phyloP scores from a whole-genome alignment of 306 rosid species.

The Vigna mungo region DNA sequence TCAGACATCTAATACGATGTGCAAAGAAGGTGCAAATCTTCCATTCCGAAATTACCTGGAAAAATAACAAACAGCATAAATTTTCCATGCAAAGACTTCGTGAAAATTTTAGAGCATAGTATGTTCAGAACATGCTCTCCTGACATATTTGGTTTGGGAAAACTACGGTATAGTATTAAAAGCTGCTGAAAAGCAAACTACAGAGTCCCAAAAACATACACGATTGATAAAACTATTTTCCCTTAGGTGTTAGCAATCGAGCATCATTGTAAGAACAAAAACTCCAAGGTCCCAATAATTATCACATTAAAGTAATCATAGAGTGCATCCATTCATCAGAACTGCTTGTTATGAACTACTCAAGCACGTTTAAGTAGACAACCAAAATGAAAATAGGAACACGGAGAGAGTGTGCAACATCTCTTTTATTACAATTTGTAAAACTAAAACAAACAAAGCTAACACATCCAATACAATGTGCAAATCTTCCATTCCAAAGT shows the following conservation, averaged over 20 bases:
- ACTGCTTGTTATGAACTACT: slow-evolving; percentile 23
- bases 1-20: slow-evolving; percentile 17
- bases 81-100: not conserved
- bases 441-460: slow-evolving; percentile 41
- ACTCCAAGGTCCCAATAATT: not conserved
- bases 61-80: slow-evolving; percentile 14
- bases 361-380: slow-evolving; percentile 23
- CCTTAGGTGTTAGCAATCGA: not conserved
- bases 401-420: slow-evolving; percentile 35
- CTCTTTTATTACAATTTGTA: slow-evolving; percentile 54
- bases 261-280: not conserved
- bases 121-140: not conserved
- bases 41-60: slow-evolving; percentile 63
- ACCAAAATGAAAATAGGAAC: slow-evolving; percentile 30
- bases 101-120: not conserved
- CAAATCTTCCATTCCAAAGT: slow-evolving; percentile 48
- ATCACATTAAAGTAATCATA: slow-evolving; percentile 3
- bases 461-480: slow-evolving; percentile 26
- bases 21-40: slow-evolving; percentile 39
- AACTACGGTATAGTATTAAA: not conserved
- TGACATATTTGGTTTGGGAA: not conserved
- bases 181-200: not conserved
- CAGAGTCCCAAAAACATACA: not conserved
- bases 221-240: not conserved
- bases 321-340: slow-evolving; percentile 26